phyloP scores from a whole-genome alignment of 768 basidiomycete genomes.

The Harrya chromipes region DNA sequence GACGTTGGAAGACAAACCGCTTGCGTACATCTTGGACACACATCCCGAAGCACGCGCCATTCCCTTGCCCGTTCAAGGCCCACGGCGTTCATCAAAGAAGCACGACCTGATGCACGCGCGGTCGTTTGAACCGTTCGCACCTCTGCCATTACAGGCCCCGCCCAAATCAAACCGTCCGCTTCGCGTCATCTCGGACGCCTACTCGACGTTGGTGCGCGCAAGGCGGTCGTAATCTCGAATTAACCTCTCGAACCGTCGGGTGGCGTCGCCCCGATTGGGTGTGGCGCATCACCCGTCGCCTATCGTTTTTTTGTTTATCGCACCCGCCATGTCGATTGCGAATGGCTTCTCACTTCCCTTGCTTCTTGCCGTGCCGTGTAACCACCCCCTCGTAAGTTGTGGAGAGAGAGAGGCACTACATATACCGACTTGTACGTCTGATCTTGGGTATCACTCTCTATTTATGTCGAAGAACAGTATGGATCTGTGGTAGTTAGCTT shows the following conservation, averaged over 20 bases:
- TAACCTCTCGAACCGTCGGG: neutral
- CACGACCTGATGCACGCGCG: slow-evolving; percentile 8
- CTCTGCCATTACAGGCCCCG: neutral
- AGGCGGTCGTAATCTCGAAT: slow-evolving; percentile 10
- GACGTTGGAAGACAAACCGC: slow-evolving; percentile 6
- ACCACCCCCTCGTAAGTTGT: too few relatives aligned
- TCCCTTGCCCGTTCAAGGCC: slow-evolving; percentile 12
- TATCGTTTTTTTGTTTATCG: too few relatives aligned
- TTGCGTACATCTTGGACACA: slow-evolving; percentile 15
- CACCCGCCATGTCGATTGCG: too few relatives aligned
- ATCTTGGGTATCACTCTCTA: too few relatives aligned
- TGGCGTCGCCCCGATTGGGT: neutral
- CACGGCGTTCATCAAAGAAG: slow-evolving; percentile 11
- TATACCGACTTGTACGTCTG: too few relatives aligned
- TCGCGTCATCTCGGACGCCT: slow-evolving; percentile 27
- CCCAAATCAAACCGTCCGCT: slow-evolving; percentile 19
- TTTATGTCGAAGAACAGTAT: too few relatives aligned
- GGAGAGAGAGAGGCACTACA: too few relatives aligned
- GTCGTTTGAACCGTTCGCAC: slow-evolving; percentile 3
- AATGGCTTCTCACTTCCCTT: too few relatives aligned
- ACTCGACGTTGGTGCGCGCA: slow-evolving; percentile 14
- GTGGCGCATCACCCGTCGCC: too few relatives aligned
- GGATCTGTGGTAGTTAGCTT: too few relatives aligned
- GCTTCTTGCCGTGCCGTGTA: too few relatives aligned
- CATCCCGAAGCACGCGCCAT: slow-evolving; percentile 17